phyloP scores from a whole-genome alignment of 2,329 filamentous ascomycete species.

The Penicillium digitatum region DNA sequence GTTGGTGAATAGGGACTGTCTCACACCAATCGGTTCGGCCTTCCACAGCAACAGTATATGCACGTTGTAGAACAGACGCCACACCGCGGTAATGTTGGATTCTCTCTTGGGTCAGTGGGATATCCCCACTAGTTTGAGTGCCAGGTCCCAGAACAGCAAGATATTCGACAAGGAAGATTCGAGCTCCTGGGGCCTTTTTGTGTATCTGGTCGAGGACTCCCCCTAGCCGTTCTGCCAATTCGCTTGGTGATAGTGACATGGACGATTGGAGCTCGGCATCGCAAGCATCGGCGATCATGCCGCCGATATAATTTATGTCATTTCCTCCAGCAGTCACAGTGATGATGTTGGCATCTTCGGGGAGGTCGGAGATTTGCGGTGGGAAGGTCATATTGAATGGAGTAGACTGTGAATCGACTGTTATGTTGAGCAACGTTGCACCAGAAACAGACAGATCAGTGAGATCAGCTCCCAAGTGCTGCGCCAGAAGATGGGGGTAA shows the following conservation, averaged over 20 bases:
- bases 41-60: slow-evolving; percentile 4
- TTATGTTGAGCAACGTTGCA: slow-evolving; percentile 18
- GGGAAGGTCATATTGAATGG: slow-evolving; percentile 4
- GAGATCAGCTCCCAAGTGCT: slow-evolving; percentile 11
- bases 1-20: slow-evolving; percentile 13
- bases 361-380: slow-evolving; percentile 11
- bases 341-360: slow-evolving; percentile 13
- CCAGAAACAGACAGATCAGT: slow-evolving; percentile 15
- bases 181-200: slow-evolving; percentile 9
- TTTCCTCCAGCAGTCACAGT: slow-evolving; percentile 18
- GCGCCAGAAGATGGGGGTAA: slow-evolving; percentile 14
- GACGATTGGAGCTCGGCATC: background rate
- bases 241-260: background rate
- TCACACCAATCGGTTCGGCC: slow-evolving; percentile 15
- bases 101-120: slow-evolving; percentile 11
- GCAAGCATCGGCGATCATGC: slow-evolving; percentile 13
- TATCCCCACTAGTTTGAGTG: slow-evolving; percentile 7
- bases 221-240: slow-evolving; percentile 8
- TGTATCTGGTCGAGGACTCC: slow-evolving; percentile 13
- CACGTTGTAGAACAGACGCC: slow-evolving; percentile 12
- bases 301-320: slow-evolving; percentile 16
- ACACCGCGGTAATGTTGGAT: slow-evolving; percentile 9
- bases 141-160: slow-evolving; percentile 14
- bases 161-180: slow-evolving; percentile 15
- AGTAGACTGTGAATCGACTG: slow-evolving; percentile 6